A percentile compares a stretch with the other conserved stretches of the same genome.
Conservation (phyloP, 345 rosid species). For the Populus deltoides region DNA sequence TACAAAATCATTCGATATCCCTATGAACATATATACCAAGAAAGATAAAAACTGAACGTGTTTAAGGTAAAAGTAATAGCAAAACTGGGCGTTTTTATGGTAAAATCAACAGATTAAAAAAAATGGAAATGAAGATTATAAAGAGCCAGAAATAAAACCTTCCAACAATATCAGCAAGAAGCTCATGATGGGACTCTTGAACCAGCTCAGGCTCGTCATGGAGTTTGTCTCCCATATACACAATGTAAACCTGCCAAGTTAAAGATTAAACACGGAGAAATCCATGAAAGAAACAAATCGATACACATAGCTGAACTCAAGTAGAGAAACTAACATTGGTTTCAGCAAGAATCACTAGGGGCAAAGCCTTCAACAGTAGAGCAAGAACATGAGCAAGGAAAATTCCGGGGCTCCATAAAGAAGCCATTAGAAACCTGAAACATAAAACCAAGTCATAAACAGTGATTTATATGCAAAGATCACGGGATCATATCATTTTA, state of each 20-base stretch:
- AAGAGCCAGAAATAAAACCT: constrained; percentile 34
- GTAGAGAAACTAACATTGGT: neutral
- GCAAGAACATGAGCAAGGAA: neutral
- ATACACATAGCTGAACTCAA: neutral
- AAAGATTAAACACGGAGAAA: neutral
- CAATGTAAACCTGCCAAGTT: constrained; percentile 49
- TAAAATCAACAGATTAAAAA: neutral
- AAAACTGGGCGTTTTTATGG: neutral
- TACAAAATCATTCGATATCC: neutral
- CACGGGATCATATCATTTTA: neutral
- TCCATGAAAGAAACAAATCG: neutral
- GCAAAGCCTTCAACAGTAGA: neutral
- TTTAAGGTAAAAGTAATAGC: neutral
- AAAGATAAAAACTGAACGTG: neutral
- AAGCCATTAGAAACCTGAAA: neutral
- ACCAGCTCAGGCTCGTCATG: constrained; percentile 38
- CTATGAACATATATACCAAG: neutral
- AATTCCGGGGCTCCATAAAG: neutral
- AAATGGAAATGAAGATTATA: neutral
- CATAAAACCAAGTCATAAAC: neutral
- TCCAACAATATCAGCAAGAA: constrained; percentile 56
- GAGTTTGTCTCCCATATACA: constrained; percentile 56
- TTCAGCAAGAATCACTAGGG: neutral
- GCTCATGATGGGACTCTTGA: constrained; percentile 52
- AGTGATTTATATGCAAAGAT: neutral